Evolutionary conservation across 139 green algal genomes (phyloP), one percentile per base, ranked within the genome.

Genomic region (Volvox reticuliferus): DNA sequence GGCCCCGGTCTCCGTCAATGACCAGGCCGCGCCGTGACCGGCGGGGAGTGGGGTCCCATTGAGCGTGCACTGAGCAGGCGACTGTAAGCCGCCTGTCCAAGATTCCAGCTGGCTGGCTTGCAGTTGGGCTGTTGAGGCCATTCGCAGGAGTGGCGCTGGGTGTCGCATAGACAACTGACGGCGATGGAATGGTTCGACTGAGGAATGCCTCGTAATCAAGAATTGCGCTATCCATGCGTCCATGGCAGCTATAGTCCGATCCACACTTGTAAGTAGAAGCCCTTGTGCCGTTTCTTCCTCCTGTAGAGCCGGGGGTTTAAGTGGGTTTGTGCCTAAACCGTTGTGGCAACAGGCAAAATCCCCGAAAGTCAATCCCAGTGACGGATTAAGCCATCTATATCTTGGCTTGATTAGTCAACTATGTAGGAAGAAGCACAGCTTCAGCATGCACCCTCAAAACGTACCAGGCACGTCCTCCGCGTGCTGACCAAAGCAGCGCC

Each of bases 401-500:
- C n/a, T n/a, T n/a, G n/a, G n/a, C n/a, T n/a, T n/a, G 9, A 75
- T 28, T 24, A 75, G 67, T 3, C 14, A 28, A 75, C 22, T 12
- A 75, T 12, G 67, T 28, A 26, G 44, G 44, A 75, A 28, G 3
- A 5, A 75, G 28, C 71, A 20, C 1, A 79, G 71, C 71, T 79
- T 79, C 9, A 36, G 26, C 28, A 79, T 36, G 71, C 71, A 36
- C 26, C 22, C 71, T 32, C 28, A 79, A 32, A 35, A 30, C 75
- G 44, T 81, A 81, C 75, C 75, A 33, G 2, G 19, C 18, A 35
- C 28, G 6, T 17, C 32, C 75, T 81, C 75, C 32, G 32, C 78
- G 36, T 14, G 78, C 78, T 84, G 36, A 37, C 78, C 78, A 32
- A 84, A 84, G 78, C 78, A 84, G 78, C 78, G 78, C 78, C 37